These are phyloP conservation scores for Lolium perenne DNA, from an alignment of 176 grass and related monocot genomes.

Conservation along the genomic window DNA sequence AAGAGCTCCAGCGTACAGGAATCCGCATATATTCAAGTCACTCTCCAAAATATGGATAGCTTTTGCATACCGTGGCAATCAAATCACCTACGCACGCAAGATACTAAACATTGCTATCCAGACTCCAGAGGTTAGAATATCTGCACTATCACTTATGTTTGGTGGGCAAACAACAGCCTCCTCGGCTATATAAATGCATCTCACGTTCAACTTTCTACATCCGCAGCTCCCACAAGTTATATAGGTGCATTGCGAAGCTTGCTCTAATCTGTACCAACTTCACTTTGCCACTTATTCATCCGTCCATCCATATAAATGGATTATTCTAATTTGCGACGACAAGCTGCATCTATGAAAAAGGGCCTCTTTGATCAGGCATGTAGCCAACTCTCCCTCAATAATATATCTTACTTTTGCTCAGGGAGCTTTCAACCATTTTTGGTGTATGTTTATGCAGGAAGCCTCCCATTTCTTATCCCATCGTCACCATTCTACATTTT, in stretches of 20 bases:
- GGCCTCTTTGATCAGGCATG: conserved; percentile 91
- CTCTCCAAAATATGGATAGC: conserved; percentile 67
- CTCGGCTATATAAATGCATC: conserved; percentile 72
- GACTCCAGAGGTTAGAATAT: conserved; percentile 64
- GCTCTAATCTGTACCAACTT: conserved; percentile 38
- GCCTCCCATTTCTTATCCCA: conserved; percentile 13
- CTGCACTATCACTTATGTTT: conserved; percentile 56
- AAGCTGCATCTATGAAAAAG: conserved; percentile 89
- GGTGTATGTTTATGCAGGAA: conserved; percentile 25
- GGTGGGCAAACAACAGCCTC: conserved; percentile 51
- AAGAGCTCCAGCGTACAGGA: conserved; percentile 51
- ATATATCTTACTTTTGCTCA: conserved; percentile 29
- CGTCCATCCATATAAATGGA: conserved; percentile 66
- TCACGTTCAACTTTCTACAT: conserved; percentile 35
- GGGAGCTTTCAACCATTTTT: conserved; percentile 18
- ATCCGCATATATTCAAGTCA: conserved; percentile 58
- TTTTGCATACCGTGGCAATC: conserved; percentile 68
- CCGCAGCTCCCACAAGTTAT: conserved; percentile 26
- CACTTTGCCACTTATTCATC: conserved; percentile 37
- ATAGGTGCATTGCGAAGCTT: conserved; percentile 42
- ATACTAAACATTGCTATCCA: conserved; percentile 54
- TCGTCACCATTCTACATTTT: conserved; percentile 25
- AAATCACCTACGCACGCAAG: conserved; percentile 60
- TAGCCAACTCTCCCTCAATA: conserved; percentile 44
- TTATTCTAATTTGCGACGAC: conserved; percentile 68